phyloP scores from a whole-genome alignment of 202 grass and related monocot species.

The Zizania palustris region DNA sequence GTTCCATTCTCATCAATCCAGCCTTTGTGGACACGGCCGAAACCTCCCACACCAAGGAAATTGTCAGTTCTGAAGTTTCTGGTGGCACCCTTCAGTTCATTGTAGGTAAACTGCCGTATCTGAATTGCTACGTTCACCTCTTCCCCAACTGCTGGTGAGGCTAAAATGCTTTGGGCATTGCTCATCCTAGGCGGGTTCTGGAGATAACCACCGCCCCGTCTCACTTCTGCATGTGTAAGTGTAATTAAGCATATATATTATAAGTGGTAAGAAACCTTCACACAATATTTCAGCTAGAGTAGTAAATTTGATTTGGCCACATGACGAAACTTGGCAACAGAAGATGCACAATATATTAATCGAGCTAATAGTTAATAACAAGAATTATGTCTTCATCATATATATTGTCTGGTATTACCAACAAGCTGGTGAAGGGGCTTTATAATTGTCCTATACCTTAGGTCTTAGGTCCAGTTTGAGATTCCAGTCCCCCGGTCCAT shows the following conservation, averaged over 20 bases:
- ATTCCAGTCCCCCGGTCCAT: no score
- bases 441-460: no score
- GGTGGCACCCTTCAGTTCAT: constrained; percentile 60
- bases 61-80: constrained; percentile 67
- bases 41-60: constrained; percentile 73
- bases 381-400: background rate
- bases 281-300: background rate
- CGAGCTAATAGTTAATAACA: no score
- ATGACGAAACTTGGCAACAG: background rate
- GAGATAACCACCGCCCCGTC: constrained; percentile 50
- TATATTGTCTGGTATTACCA: background rate
- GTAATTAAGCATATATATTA: constrained; percentile 17
- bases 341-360: no score
- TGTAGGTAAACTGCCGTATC: constrained; percentile 64
- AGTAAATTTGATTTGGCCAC: background rate
- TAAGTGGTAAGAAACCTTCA: background rate
- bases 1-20: constrained; percentile 67
- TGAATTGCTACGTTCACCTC: constrained; percentile 59
- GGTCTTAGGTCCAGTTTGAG: no score
- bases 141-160: constrained; percentile 51
- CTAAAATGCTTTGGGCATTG: constrained; percentile 56
- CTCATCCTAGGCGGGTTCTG: constrained; percentile 44
- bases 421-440: no score
- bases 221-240: constrained; percentile 48
- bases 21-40: constrained; percentile 75